phyloP scores from a whole-genome alignment of 2,329 filamentous ascomycete species.

The Penicillium brevicompactum region DNA sequence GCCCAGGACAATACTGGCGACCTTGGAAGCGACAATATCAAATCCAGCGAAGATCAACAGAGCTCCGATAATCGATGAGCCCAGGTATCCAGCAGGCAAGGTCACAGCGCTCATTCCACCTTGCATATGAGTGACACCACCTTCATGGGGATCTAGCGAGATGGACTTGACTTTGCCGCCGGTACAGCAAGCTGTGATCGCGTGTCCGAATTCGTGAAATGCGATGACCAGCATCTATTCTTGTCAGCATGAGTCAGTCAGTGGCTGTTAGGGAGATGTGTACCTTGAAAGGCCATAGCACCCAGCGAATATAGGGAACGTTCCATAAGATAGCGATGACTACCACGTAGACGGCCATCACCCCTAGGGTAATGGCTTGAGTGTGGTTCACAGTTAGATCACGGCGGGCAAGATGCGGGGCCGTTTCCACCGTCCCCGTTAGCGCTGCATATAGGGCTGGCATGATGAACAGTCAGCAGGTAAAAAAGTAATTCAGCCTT shows the following conservation, averaged over 20 bases:
- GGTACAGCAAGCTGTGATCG: constrained; percentile 70
- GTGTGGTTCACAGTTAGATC: constrained; percentile 66
- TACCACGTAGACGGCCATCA: constrained; percentile 72
- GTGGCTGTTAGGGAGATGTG: constrained; percentile 7
- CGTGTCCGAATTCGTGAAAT: constrained; percentile 79
- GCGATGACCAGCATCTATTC: constrained; percentile 76
- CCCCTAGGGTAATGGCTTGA: constrained; percentile 69
- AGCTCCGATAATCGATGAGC: constrained; percentile 74
- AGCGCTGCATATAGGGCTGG: constrained; percentile 30
- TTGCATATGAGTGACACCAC: constrained; percentile 75
- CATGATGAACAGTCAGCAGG: constrained; percentile 23
- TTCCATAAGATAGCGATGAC: constrained; percentile 79
- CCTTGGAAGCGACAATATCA: constrained; percentile 76
- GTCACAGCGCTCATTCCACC: constrained; percentile 72
- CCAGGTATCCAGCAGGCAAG: constrained; percentile 75
- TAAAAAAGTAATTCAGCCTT: too few species aligned
- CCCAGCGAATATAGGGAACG: constrained; percentile 72
- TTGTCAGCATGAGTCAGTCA: constrained; percentile 1
- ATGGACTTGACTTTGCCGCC: constrained; percentile 75
- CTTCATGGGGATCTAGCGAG: constrained; percentile 72
- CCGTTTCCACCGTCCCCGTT: constrained; percentile 21
- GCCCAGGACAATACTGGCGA: constrained; percentile 73
- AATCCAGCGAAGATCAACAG: constrained; percentile 79
- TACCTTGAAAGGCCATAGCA: constrained; percentile 81
- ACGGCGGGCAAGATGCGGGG: constrained; percentile 50